Base-by-base conservation (phyloP, 2,329 filamentous ascomycete genomes). In the Ophioceras dolichostomum region DNA sequence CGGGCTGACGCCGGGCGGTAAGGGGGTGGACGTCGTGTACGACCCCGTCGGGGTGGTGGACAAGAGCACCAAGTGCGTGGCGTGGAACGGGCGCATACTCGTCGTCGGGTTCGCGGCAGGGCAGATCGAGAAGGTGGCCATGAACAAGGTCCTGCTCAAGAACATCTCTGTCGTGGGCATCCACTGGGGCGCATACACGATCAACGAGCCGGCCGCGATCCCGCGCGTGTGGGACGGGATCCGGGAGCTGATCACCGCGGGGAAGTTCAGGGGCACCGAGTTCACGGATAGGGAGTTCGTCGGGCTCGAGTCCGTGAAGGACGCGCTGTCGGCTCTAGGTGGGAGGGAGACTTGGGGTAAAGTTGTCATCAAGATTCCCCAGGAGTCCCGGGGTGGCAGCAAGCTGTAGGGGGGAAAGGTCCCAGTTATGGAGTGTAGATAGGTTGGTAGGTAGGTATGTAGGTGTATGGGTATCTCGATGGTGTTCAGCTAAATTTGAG, bases 21-120 rank as follows among this genome's bases (percentile, higher is more conserved):
- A 64, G 32, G 76, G 87, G 10, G 88, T 94, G 14, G 88, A 96
- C 58, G 85, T 96, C 36, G 88, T 96, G 17, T 96, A 86, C 62
- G 89, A 96, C 57, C 87, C 89, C 10, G 89, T 96, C 1, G 89
- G 89, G 1, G 63, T 95, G 54, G 84, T 95, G 35, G 86, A 93
- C 46, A 72, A 77, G 53, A 86, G 79, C 47, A 83, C 88, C 47
- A 94, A 94, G 61, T 95, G 89, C 62, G 84, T 82, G 4, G 83
- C 86, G 4, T 96, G 87, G 88, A 94, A 94, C 57, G 89, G 84
- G 2, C 73, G 88, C 10, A 70, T 96, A 39, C 62, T 95, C 31
- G 76, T 96, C 5, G 79, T 96, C 47, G 89, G 89, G 0, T 96
- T 95, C 54, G 87, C 88, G 0, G 83, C 79, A 0, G 85, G 85